Base-by-base conservation (phyloP, 768 basidiomycete species). In the Lepiota subincarnata region DNA sequence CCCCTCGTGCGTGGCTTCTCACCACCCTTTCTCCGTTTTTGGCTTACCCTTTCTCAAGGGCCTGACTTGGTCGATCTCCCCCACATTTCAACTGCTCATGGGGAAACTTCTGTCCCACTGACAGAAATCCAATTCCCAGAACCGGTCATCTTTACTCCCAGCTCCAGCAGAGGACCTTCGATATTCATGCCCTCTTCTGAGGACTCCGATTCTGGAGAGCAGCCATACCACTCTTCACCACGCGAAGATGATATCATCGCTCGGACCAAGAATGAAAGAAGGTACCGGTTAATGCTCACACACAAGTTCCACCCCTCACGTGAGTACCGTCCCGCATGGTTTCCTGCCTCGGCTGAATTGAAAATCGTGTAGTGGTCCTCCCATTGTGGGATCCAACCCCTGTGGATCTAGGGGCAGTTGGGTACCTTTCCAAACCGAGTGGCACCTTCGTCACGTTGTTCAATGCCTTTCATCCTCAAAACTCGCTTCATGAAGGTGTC, bases 391-490 rank as follows among this genome's bases (percentile, higher is more conserved):
- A 72, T 4, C 90, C 90, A 1, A 69, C 77, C 3, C 73, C 61
- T 4, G 78, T 92, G 0, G 65, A 74, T 11, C 68, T 91, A 2
- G 91, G 90, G 6, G 82, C 84, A 2, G 84, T 92, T 7, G 91
- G 91, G 2, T 93, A 87, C 64, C 68, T 91, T 20, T 74, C 73
- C 31, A 87, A 84, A 59, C 79, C 84, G 0, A 67, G 68, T n/a
- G 90, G 89, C 2, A 67, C 70, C 41, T 93, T 93, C 58, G 68
- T 88, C 53, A 84, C 82, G 6, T 71, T 92, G 6, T 83, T 90
- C 68, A 87, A 90, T 64, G 79, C 85, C 1, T 76, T 82, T 63
- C 70, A 77, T 48, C 84, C 82, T 4, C 65, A 68, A 36, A 75
- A 75, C 26, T 47, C 53, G 7, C 22, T 53, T 4, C 34, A 38